Percentiles rank a stretch among this genome's conserved stretches.
phyloP scores from a whole-genome alignment of 176 grass and related monocot species.

The Coix lacrymajobi region DNA sequence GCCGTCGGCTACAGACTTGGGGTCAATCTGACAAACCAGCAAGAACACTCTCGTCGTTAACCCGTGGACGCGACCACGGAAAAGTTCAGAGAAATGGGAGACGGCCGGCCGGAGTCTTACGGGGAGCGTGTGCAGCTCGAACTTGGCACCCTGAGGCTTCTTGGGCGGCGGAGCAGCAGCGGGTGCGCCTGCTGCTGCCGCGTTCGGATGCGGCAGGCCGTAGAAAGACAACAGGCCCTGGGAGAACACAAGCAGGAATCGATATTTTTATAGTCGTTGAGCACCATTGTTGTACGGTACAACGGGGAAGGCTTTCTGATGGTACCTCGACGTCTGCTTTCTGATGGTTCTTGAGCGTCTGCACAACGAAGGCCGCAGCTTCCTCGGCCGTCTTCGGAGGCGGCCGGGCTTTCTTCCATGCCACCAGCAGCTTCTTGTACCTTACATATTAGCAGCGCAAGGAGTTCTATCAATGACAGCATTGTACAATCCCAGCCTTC shows the following conservation, averaged over 20 bases:
- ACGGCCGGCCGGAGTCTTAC: constrained; percentile 19
- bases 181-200: background rate
- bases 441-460: constrained; percentile 23
- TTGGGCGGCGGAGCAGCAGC: constrained; percentile 22
- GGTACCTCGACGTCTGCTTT: constrained; percentile 87
- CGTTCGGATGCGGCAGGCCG: constrained; percentile 54
- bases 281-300: background rate
- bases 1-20: constrained; percentile 76
- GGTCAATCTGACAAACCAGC: constrained; percentile 49
- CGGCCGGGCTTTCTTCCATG: constrained; percentile 82
- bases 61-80: background rate
- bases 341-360: constrained; percentile 89
- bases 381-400: constrained; percentile 77
- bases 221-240: constrained; percentile 80
- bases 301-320: background rate
- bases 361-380: constrained; percentile 55
- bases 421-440: constrained; percentile 77
- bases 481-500: background rate
- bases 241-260: constrained; percentile 1
- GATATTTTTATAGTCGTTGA: background rate
- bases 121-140: constrained; percentile 90
- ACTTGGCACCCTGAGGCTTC: constrained; percentile 65
- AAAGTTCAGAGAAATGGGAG: background rate
- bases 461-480: background rate
- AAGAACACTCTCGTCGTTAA: background rate